phyloP scores from a whole-genome alignment of 345 rosid species.

The Aurinia saxatilis region DNA sequence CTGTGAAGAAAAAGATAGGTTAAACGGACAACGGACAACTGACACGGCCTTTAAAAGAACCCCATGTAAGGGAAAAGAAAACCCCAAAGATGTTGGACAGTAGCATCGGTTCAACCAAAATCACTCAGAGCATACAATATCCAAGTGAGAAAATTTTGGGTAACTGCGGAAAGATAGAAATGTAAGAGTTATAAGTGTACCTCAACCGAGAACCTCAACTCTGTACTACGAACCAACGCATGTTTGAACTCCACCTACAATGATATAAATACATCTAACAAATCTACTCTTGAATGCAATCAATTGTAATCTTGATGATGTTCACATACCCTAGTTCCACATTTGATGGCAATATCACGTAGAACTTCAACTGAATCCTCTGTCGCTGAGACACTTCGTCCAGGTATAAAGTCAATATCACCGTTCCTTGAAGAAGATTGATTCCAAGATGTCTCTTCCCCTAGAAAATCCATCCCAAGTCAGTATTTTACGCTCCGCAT shows the following conservation, averaged over 20 bases:
- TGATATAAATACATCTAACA: constrained; percentile 15
- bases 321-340: constrained; percentile 73
- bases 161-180: background rate
- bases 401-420: constrained; percentile 60
- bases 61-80: background rate
- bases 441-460: constrained; percentile 49
- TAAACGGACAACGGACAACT: background rate
- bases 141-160: background rate
- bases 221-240: constrained; percentile 54
- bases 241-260: constrained; percentile 76
- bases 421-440: constrained; percentile 55
- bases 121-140: background rate
- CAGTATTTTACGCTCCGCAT: constrained; percentile 7
- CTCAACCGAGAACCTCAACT: constrained; percentile 80
- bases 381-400: constrained; percentile 43
- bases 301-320: background rate
- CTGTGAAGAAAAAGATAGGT: constrained; percentile 35
- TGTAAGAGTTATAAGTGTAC: constrained; percentile 31
- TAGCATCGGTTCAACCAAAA: background rate
- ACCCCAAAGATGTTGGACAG: constrained; percentile 1
- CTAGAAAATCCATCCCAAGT: constrained; percentile 35
- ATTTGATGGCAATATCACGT: constrained; percentile 73
- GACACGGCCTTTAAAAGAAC: background rate
- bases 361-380: constrained; percentile 56
- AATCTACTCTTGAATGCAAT: background rate